These are phyloP conservation scores for Lodderomyces metapsilosis DNA, from an alignment of 1,139 yeast genomes.

Conservation along the genomic window DNA sequence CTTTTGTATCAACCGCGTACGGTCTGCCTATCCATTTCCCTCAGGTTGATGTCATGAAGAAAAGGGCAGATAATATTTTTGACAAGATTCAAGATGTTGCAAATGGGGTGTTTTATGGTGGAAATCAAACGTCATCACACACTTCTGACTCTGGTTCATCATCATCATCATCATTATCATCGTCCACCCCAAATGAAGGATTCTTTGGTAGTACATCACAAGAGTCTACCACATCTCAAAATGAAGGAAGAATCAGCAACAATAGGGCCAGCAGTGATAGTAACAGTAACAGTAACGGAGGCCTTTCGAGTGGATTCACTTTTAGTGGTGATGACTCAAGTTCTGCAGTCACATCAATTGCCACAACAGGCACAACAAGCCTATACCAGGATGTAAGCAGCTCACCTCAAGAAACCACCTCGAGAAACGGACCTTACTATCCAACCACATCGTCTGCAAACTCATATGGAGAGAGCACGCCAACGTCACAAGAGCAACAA, in stretches of 20 bases:
- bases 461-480: neutral
- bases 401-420: neutral
- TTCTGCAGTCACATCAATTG: neutral
- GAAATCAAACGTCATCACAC: neutral
- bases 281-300: neutral
- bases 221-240: conserved; percentile 1
- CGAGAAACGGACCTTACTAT: neutral
- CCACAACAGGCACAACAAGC: neutral
- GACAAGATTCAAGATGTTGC: neutral
- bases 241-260: neutral
- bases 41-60: neutral
- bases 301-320: neutral
- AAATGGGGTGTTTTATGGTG: neutral
- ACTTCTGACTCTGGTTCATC: conserved; percentile 7
- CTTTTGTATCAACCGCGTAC: conserved; percentile 9
- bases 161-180: conserved; percentile 3
- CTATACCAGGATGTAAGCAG: neutral
- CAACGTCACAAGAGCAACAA: conserved; percentile 1
- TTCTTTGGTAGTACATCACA: too few relatives aligned
- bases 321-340: neutral
- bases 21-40: conserved; percentile 5
- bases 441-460: neutral
- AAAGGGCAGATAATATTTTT: conserved; percentile 2
- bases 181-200: too few relatives aligned
- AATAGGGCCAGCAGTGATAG: neutral